Evolutionary conservation across 2,329 filamentous ascomycete species (phyloP).

Genomic region (Beauveria sp.): DNA sequence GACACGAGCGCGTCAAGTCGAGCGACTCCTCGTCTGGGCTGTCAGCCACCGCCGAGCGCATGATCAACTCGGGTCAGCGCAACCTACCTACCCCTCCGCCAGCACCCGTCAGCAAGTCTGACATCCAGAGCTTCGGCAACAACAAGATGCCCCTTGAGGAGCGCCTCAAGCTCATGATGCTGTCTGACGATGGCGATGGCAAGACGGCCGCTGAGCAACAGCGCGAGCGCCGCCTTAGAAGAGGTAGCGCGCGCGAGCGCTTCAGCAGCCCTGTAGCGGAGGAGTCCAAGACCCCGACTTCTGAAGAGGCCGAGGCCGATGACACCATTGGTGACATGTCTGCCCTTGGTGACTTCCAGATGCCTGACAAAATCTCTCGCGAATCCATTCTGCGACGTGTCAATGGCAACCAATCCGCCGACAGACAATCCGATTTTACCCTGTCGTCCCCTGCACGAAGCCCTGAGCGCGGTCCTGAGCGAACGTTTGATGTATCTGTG

Average conservation of each 20-base stretch:
- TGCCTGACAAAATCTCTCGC: slow-evolving; percentile 75
- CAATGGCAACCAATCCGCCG: slow-evolving; percentile 53
- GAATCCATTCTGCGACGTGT: slow-evolving; percentile 90
- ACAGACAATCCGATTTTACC: slow-evolving; percentile 54
- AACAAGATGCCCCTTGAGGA: slow-evolving; percentile 80
- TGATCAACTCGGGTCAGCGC: slow-evolving; percentile 53
- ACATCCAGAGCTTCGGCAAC: slow-evolving; percentile 68
- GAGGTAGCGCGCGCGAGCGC: slow-evolving; percentile 47
- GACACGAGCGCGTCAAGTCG: slow-evolving; percentile 29
- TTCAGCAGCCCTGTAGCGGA: slow-evolving; percentile 36
- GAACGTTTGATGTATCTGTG: slow-evolving; percentile 40
- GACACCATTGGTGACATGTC: slow-evolving; percentile 54
- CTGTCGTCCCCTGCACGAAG: slow-evolving; percentile 55
- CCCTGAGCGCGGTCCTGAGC: slow-evolving; percentile 41
- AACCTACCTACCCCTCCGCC: slow-evolving; percentile 68
- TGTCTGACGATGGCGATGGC: slow-evolving; percentile 55
- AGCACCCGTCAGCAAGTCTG: slow-evolving; percentile 60
- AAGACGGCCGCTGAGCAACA: slow-evolving; percentile 58
- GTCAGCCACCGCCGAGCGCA: slow-evolving; percentile 64
- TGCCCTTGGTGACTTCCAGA: slow-evolving; percentile 53
- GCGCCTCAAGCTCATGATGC: slow-evolving; percentile 80
- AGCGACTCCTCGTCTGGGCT: slow-evolving; percentile 52
- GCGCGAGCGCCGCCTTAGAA: slow-evolving; percentile 60
- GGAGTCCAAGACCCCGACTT: slow-evolving; percentile 13
- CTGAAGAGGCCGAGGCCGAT: slow-evolving; percentile 44